phyloP scores from a whole-genome alignment of 257 asterid species.

The Pogostemon cablin region DNA sequence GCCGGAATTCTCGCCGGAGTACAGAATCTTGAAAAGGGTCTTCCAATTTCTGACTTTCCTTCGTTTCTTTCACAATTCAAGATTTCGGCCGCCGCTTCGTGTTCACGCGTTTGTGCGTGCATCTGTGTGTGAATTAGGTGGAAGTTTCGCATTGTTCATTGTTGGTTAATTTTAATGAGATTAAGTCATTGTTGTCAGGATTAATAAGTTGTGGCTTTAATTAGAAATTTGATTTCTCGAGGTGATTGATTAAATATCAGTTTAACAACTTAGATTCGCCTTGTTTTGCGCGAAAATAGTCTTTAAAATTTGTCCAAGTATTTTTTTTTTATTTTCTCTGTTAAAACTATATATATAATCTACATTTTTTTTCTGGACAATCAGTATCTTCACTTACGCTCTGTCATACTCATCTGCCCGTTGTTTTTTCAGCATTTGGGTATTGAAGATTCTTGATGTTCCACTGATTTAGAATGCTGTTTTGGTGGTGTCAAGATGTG shows the following conservation, averaged over 20 bases:
- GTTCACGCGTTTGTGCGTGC: not conserved
- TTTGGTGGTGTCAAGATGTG: conserved; percentile 36
- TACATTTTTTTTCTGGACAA: not conserved
- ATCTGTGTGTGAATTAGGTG: conserved; percentile 28
- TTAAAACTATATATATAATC: not conserved
- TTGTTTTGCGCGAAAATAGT: conserved; percentile 41
- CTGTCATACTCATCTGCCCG: not conserved
- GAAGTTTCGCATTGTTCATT: conserved; percentile 36
- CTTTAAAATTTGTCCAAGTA: conserved; percentile 20
- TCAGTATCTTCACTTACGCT: not conserved
- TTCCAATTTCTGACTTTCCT: not conserved
- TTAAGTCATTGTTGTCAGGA: conserved; percentile 22
- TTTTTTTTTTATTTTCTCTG: not conserved
- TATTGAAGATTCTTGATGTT: conserved; percentile 28
- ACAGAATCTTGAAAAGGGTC: conserved; percentile 35
- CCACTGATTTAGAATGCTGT: conserved; percentile 14
- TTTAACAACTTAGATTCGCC: conserved; percentile 46
- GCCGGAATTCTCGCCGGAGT: conserved; percentile 17
- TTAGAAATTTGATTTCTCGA: conserved; percentile 35
- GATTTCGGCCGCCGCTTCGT: conserved; percentile 20
- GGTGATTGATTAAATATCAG: conserved; percentile 41
- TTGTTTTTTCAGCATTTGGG: conserved; percentile 12
- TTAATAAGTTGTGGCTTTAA: conserved; percentile 16
- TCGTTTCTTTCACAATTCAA: conserved; percentile 28
- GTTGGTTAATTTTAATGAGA: conserved; percentile 30